Conservation (phyloP, 2,329 filamentous ascomycete species). For the Cytospora leucostoma region DNA sequence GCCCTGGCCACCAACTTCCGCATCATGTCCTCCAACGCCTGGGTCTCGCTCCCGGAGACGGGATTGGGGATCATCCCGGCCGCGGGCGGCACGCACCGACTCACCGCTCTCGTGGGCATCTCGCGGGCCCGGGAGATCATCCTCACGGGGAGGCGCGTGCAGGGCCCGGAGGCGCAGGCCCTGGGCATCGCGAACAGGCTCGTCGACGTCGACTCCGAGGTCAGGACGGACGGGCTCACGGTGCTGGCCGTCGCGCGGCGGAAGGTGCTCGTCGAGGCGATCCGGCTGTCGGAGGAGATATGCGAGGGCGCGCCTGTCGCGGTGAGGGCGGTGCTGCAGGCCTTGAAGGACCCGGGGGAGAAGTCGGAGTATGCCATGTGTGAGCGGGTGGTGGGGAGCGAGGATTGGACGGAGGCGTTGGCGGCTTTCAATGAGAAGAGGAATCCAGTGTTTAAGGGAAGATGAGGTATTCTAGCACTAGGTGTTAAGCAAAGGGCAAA, state of each 20-base stretch:
- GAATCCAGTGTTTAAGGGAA: conserved; percentile 59
- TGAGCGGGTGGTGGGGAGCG: conserved; percentile 75
- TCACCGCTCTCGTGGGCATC: conserved; percentile 79
- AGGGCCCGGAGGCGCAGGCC: conserved; percentile 84
- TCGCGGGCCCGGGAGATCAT: conserved; percentile 85
- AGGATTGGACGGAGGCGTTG: conserved; percentile 87
- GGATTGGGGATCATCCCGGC: conserved; percentile 92
- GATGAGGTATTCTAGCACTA: conserved; percentile 25
- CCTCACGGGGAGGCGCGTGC: conserved; percentile 81
- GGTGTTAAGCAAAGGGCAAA: no score
- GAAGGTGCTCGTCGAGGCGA: conserved; percentile 72
- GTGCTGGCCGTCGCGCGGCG: conserved; percentile 59
- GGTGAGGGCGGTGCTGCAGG: conserved; percentile 74
- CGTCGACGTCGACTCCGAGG: conserved; percentile 71
- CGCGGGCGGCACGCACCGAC: conserved; percentile 86
- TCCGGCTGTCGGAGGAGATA: conserved; percentile 79
- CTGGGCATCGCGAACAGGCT: conserved; percentile 85
- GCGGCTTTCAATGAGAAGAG: conserved; percentile 73
- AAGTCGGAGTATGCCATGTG: conserved; percentile 84
- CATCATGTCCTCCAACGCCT: conserved; percentile 76
- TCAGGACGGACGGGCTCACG: conserved; percentile 38
- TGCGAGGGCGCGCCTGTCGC: conserved; percentile 82
- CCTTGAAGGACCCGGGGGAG: conserved; percentile 72
- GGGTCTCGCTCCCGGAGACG: conserved; percentile 86
- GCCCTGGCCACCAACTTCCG: conserved; percentile 87